Evolutionary conservation across 306 rosid species (phyloP), one percentile per base, ranked within the genome.

Genomic region (Clitoria ternatea): DNA sequence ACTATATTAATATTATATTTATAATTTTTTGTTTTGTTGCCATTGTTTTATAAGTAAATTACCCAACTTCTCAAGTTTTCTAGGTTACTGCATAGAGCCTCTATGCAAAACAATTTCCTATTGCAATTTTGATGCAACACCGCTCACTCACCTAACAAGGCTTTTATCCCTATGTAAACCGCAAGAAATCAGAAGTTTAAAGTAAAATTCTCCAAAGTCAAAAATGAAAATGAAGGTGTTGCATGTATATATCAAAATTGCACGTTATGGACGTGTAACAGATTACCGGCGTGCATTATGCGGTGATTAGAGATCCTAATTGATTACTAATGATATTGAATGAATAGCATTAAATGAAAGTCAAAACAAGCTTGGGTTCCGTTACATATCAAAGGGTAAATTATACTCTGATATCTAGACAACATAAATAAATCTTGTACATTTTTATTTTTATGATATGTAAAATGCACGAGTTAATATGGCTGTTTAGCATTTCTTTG

Each of bases 61-160:
- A n/a, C n/a, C n/a, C n/a, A n/a, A n/a, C n/a, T n/a, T n/a, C n/a
- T n/a, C n/a, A n/a, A n/a, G n/a, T n/a, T n/a, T n/a, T n/a, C n/a
- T n/a, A n/a, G n/a, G n/a, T n/a, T n/a, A n/a, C n/a, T n/a, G n/a
- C n/a, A n/a, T n/a, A n/a, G n/a, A n/a, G n/a, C n/a, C n/a, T n/a
- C n/a, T n/a, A n/a, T n/a, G n/a, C n/a, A n/a, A n/a, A n/a, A n/a
- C n/a, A n/a, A n/a, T n/a, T n/a, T n/a, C n/a, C n/a, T n/a, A n/a
- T n/a, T n/a, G n/a, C n/a, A n/a, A 29, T 53, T 47, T 73, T 57
- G 61, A 15, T 50, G 12, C 19, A 80, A 78, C 79, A 85, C 66
- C 78, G 30, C 61, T 7, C 3, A 42, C 39, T 62, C 36, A n/a
- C 3, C 69, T n/a, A 22, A 62, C 69, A 62, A 23, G 4, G 7